Evolutionary conservation across 352 stramenopile genomes (phyloP).

Genomic region (Phytophthora cryptogea): DNA sequence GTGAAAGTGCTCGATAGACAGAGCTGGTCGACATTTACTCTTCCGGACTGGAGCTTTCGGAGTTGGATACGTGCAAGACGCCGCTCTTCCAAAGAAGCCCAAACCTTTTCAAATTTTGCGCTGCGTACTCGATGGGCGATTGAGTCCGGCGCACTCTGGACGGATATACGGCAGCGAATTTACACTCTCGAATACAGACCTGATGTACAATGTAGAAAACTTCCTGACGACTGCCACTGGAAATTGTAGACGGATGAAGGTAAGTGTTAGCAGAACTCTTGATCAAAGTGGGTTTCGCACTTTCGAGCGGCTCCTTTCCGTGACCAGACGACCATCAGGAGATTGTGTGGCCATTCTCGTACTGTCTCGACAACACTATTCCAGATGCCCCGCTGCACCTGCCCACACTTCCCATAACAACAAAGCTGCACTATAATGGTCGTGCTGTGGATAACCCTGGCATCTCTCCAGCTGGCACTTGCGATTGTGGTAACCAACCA

Average conservation of each 20-base stretch:
- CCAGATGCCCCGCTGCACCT: too few species aligned
- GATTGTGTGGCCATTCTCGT: not conserved
- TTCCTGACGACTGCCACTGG: not conserved
- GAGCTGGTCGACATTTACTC: conserved; percentile 74
- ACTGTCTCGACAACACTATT: not conserved
- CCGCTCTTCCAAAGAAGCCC: conserved; percentile 35
- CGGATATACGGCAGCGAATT: conserved; percentile 13
- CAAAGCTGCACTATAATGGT: not conserved
- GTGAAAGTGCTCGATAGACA: conserved; percentile 45
- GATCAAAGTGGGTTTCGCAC: too few species aligned
- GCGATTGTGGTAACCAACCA: not conserved
- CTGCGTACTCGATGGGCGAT: conserved; percentile 40
- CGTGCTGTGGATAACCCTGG: not conserved
- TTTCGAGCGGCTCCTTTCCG: not conserved
- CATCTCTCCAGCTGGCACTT: not conserved
- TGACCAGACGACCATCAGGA: not conserved
- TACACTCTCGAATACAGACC: conserved; percentile 17
- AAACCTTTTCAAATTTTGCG: conserved; percentile 48
- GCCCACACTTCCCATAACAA: too few species aligned
- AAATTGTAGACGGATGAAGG: too few species aligned
- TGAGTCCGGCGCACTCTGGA: conserved; percentile 25
- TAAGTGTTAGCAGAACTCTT: too few species aligned
- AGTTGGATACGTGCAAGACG: conserved; percentile 42
- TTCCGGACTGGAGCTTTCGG: conserved; percentile 55
- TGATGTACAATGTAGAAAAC: not conserved